Evolutionary conservation across 495 filamentous ascomycete species (phyloP), one percentile per base, ranked within the genome.

Genomic region (Neurospora pannonica): DNA sequence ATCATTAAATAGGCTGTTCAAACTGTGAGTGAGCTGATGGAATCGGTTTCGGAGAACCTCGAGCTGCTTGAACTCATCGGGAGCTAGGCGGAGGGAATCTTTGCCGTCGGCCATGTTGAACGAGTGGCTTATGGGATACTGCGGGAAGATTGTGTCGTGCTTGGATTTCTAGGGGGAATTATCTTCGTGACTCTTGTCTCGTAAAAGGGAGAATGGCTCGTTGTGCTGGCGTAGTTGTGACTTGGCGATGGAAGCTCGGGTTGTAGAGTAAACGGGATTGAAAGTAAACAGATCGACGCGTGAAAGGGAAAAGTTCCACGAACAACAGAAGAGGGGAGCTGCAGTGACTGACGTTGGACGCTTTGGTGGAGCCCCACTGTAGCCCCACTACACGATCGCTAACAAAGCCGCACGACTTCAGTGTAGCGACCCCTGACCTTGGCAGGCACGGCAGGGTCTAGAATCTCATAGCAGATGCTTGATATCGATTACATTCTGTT

Each of bases 31-130:
- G 43, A 97, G 87, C 77, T 93, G 91, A 40, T 83, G 84, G 48
- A 94, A 88, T 17, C 92, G 88, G 77, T 92, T 91, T 54, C 92
- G 90, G 48, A 92, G 88, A 79, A 92, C 86, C 76, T 97, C 93
- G 70, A 97, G 87, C 73, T 88, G 86, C 83, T 91, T 91, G 71
- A 93, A 85, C 75, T 95, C 92, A 21, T 91, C 90, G 70, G 82
- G 83, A 19, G 74, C 80, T 37, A 89, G 80, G 21, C 80, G 78
- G 28, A 89, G 77, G 24, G 86, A 83, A 31, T 67, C 54, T 67
- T 67, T 67, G 54, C 54, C 54, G 28, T 67, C 54, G 15, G 85
- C 80, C 88, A 89, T 89, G 60, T 40, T 77, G 70, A 21, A 38
- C 70, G 7, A 38, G 15, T 34, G n/a, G 10, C 8, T 7, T 11